Percentiles rank a stretch among this genome's conserved stretches.
Conservation (phyloP, 345 rosid species). For the Rhizophora mangle region DNA sequence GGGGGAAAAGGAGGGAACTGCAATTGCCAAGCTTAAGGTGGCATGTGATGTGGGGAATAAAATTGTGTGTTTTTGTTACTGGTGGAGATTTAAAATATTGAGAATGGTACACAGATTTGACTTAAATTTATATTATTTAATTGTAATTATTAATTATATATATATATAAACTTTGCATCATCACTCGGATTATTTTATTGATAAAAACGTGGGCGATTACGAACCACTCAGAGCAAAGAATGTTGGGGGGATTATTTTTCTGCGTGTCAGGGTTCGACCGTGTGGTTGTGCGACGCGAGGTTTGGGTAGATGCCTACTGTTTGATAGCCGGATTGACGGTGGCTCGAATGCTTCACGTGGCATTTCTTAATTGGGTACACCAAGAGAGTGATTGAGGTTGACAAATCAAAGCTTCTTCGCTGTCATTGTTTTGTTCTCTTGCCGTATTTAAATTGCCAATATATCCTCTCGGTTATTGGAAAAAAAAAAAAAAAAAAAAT, state of each 20-base stretch:
- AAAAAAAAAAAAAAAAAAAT: too few relatives aligned
- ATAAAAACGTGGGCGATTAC: constrained; percentile 67
- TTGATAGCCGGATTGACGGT: constrained; percentile 12
- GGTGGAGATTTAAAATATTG: not conserved
- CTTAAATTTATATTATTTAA: too few relatives aligned
- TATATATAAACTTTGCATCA: too few relatives aligned
- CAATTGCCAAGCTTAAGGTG: not conserved
- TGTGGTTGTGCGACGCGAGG: not conserved
- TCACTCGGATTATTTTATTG: not conserved
- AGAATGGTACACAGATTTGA: too few relatives aligned
- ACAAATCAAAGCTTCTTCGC: constrained; percentile 20
- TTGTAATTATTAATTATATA: too few relatives aligned
- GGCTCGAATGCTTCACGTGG: constrained; percentile 14
- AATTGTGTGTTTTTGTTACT: constrained; percentile 21
- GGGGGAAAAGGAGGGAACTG: not conserved
- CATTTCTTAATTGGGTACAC: constrained; percentile 21
- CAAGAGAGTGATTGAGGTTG: constrained; percentile 18
- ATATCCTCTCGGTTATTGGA: not conserved
- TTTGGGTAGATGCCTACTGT: constrained; percentile 10
- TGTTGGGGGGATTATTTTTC: not conserved
- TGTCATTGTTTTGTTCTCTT: constrained; percentile 1
- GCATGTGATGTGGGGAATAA: constrained; percentile 39
- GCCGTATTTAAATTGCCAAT: not conserved
- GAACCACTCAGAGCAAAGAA: constrained; percentile 45
- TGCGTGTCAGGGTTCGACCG: not conserved